phyloP scores from a whole-genome alignment of 2,329 filamentous ascomycete species.

The Colletotrichum navitas region DNA sequence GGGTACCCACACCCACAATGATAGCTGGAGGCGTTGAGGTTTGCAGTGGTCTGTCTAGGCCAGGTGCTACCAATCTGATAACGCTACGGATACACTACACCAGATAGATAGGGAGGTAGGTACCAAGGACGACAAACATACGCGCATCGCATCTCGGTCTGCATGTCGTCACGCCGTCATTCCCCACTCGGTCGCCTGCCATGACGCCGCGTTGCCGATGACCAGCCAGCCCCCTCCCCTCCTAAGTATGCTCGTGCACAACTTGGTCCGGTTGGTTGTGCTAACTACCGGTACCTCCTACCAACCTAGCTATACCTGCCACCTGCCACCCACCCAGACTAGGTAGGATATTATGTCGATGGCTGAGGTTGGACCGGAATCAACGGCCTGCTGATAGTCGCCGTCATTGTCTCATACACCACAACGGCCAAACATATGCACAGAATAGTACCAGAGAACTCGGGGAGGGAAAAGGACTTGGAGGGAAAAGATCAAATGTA shows the following conservation, averaged over 20 bases:
- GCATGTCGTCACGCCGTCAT: slow-evolving; percentile 24
- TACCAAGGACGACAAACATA: slow-evolving; percentile 1
- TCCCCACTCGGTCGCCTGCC: slow-evolving; percentile 12
- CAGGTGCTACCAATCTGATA: slow-evolving; percentile 26
- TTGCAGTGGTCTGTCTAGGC: not conserved
- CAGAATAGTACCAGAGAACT: not conserved
- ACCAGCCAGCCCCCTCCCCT: not conserved
- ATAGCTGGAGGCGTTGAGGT: not conserved
- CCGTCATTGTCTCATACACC: not conserved
- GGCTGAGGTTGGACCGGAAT: not conserved
- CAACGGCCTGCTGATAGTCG: not conserved
- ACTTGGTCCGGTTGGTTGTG: not conserved
- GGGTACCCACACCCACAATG: slow-evolving; percentile 8
- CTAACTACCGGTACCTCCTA: not conserved
- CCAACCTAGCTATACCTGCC: not conserved
- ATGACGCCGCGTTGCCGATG: slow-evolving; percentile 9
- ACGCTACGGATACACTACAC: not conserved
- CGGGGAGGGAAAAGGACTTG: too few relatives aligned
- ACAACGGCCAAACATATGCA: not conserved
- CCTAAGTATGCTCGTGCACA: slow-evolving; percentile 11
- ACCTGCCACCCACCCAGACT: not conserved
- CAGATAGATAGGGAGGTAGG: too few relatives aligned
- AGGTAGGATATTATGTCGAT: not conserved
- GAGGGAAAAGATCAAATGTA: not conserved
- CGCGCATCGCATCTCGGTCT: slow-evolving; percentile 1